Conservation (phyloP, 768 basidiomycete genomes). For the Suillus variegatus region DNA sequence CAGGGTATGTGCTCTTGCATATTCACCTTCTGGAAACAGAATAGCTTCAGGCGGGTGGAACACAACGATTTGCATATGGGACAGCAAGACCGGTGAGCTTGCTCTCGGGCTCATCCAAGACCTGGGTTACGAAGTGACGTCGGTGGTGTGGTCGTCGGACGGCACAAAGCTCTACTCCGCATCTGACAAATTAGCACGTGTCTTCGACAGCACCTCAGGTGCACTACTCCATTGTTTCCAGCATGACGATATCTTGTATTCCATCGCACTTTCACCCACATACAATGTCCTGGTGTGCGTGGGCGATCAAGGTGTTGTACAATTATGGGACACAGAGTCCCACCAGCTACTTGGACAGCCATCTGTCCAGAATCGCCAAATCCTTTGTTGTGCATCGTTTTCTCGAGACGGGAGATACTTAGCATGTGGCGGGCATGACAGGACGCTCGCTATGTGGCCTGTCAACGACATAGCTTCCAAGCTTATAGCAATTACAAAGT, state of each 20-base stretch:
- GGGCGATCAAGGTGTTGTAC: neutral
- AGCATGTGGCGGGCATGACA: neutral
- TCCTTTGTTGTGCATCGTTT: neutral
- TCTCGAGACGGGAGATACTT: neutral
- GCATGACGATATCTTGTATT: neutral
- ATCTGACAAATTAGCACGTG: neutral
- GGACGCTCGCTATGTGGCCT: neutral
- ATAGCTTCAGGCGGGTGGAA: constrained; percentile 1
- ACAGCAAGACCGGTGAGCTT: neutral
- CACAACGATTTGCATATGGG: neutral
- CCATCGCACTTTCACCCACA: neutral
- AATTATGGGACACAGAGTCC: neutral
- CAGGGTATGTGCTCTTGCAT: neutral
- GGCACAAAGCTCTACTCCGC: neutral
- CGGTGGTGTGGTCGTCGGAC: neutral
- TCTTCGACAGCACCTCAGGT: neutral
- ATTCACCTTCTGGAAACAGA: neutral
- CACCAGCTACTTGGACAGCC: neutral
- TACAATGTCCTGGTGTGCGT: neutral
- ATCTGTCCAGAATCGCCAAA: neutral
- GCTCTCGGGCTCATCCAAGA: neutral
- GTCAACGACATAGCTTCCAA: neutral
- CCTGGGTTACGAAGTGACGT: neutral
- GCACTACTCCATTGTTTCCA: neutral
- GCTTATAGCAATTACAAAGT: neutral